These are phyloP conservation scores for Trypanosoma theileri DNA, from an alignment of 208 protist species.

Conservation along the genomic window DNA sequence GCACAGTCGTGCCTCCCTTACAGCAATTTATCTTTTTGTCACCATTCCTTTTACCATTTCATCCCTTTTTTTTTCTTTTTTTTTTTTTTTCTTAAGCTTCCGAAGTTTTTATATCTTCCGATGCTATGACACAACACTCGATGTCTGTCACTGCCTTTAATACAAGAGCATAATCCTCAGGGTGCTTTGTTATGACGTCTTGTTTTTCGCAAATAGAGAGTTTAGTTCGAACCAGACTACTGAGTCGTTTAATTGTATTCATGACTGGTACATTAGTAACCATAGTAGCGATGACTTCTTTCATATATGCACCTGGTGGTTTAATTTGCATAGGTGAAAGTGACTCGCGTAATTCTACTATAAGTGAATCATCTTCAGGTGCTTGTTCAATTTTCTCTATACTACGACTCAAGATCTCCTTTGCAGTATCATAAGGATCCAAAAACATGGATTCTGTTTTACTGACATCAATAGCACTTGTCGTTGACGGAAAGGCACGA, in stretches of 20 bases:
- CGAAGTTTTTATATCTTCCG: conserved; percentile 22
- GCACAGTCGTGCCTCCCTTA: no score
- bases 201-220: conserved; percentile 60
- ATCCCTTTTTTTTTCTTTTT: not conserved
- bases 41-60: not conserved
- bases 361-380: conserved; percentile 50
- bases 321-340: conserved; percentile 63
- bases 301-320: conserved; percentile 79
- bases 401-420: conserved; percentile 59
- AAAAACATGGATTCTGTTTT: conserved; percentile 50
- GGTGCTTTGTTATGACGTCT: conserved; percentile 46
- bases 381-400: conserved; percentile 53
- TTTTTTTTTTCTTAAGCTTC: not conserved
- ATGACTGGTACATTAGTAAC: conserved; percentile 53
- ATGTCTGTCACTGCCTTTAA: conserved; percentile 89
- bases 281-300: conserved; percentile 78
- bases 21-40: no score
- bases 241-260: conserved; percentile 46
- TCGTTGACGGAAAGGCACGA: conserved; percentile 81
- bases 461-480: conserved; percentile 68
- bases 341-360: conserved; percentile 49
- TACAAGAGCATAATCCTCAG: conserved; percentile 83
- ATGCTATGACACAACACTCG: conserved; percentile 79
- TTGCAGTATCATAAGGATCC: conserved; percentile 71
- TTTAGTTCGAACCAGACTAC: conserved; percentile 40